Evolutionary conservation across 306 rosid genomes (phyloP).

Genomic region (Lablab purpureus): DNA sequence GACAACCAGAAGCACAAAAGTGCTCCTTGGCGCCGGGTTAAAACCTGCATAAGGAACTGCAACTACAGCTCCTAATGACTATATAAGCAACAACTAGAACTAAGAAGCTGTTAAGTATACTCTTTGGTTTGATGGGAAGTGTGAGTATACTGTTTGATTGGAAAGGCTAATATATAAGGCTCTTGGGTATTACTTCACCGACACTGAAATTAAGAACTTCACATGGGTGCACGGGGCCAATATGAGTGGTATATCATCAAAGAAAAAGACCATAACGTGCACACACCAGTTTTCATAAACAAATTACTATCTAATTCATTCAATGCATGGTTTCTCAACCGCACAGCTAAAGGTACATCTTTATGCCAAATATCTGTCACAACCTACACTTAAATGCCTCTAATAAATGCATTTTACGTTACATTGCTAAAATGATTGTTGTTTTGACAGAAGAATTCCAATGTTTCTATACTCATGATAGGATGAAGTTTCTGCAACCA

Average conservation of each 20-base stretch:
- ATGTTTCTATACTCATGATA: constrained; percentile 8
- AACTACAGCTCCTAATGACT: constrained; percentile 11
- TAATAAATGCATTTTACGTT: constrained; percentile 58
- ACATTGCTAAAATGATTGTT: background rate
- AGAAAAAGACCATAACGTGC: constrained; percentile 62
- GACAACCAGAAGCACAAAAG: constrained; percentile 65
- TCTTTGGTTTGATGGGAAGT: background rate
- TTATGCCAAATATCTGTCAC: constrained; percentile 49
- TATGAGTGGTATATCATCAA: background rate
- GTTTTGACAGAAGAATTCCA: background rate
- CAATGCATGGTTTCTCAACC: constrained; percentile 63
- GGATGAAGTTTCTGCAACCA: constrained; percentile 37
- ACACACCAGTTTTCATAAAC: constrained; percentile 28
- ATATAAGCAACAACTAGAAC: constrained; percentile 8
- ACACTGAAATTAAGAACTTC: constrained; percentile 64
- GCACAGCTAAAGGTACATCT: constrained; percentile 39
- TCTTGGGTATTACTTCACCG: constrained; percentile 47
- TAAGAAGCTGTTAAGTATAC: constrained; percentile 52
- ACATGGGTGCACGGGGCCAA: constrained; percentile 67
- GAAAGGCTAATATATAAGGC: constrained; percentile 55
- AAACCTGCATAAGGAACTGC: constrained; percentile 58
- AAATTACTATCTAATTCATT: constrained; percentile 52
- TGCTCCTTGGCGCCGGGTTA: constrained; percentile 49
- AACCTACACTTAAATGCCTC: constrained; percentile 58
- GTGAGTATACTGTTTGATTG: background rate